Evolutionary conservation across 768 basidiomycete genomes (phyloP), one percentile per base, ranked within the genome.

Genomic region (Lentinula edodes): DNA sequence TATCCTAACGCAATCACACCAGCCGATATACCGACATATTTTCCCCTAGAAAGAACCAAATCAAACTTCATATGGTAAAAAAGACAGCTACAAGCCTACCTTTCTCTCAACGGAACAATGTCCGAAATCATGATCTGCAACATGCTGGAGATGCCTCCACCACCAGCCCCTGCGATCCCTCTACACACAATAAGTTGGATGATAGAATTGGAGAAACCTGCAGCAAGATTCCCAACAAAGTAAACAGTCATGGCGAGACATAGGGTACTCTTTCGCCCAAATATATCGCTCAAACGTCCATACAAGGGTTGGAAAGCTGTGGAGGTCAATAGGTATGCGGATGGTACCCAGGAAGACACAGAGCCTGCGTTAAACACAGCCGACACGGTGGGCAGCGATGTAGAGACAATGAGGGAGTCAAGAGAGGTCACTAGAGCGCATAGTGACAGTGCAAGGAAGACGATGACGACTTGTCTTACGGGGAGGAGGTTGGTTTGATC

Each of bases 401-500:
- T 89, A 0, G 87, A 86, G 8, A 89, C 83, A 20, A 56, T 56
- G 15, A 56, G 38, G 6, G 88, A 86, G 69, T 91, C 88, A 0
- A 89, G 73, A 0, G 84, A 75, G 6, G 87, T 82, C 46, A 87
- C 83, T 51, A 86, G 75, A 15, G 85, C 78, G 52, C 87, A 89
- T 0, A 84, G 71, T 0, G 84, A 77, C 15, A 90, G 76, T 6
- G 87, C 83, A 0, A 78, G 67, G 65, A 90, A 88, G 4, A 89
- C 81, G 12, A 83, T 73, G 5, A 90, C 70, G 45, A 90, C 76
- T 69, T 85, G 85, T 61, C 75, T 79, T 68, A 83, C 81, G 0
- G 89, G 89, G 3, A 90, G 78, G 13, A 89, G 78, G 66, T 91
- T 90, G 5, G 89, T 90, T 71, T 91, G 89, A 75, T 91, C 89